Conservation (phyloP, 495 filamentous ascomycete species). For the Cercophora samala region DNA sequence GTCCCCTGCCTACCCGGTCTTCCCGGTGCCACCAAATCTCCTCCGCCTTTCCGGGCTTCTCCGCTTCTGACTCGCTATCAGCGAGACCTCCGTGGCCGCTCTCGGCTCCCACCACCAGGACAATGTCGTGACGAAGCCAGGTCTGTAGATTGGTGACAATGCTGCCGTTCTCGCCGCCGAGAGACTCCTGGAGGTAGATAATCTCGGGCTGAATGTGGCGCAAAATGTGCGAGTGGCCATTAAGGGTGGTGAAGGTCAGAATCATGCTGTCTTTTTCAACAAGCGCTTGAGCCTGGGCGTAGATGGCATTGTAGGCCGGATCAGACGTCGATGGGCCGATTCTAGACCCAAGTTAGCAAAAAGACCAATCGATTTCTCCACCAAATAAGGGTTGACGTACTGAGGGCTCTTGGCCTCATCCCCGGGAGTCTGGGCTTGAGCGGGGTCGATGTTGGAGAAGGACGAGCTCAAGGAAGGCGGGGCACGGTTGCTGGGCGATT, state of each 20-base stretch:
- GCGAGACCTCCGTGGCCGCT: constrained; percentile 80
- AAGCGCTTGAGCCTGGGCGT: constrained; percentile 67
- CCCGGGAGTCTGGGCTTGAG: constrained; percentile 66
- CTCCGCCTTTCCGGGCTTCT: constrained; percentile 52
- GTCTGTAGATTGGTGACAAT: constrained; percentile 67
- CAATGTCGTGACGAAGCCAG: constrained; percentile 80
- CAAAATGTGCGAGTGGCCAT: constrained; percentile 76
- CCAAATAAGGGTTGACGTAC: constrained; percentile 38
- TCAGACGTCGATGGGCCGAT: constrained; percentile 35
- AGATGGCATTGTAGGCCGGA: constrained; percentile 69
- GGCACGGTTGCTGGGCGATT: constrained; percentile 47
- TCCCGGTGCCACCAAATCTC: constrained; percentile 78
- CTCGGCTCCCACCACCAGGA: constrained; percentile 78
- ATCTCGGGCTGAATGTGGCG: constrained; percentile 77
- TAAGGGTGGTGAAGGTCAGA: constrained; percentile 76
- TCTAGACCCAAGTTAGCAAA: constrained; percentile 23
- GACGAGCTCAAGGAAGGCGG: constrained; percentile 73
- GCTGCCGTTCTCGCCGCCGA: constrained; percentile 68
- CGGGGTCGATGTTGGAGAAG: constrained; percentile 79
- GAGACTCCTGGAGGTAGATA: constrained; percentile 78
- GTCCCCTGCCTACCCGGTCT: constrained; percentile 76
- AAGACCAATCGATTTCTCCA: constrained; percentile 10
- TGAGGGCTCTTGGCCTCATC: constrained; percentile 57
- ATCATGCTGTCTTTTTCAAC: constrained; percentile 82
- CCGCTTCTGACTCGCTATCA: constrained; percentile 81